Base-by-base conservation (phyloP, 352 stramenopile species). In the Globisporangium apiculatum region DNA sequence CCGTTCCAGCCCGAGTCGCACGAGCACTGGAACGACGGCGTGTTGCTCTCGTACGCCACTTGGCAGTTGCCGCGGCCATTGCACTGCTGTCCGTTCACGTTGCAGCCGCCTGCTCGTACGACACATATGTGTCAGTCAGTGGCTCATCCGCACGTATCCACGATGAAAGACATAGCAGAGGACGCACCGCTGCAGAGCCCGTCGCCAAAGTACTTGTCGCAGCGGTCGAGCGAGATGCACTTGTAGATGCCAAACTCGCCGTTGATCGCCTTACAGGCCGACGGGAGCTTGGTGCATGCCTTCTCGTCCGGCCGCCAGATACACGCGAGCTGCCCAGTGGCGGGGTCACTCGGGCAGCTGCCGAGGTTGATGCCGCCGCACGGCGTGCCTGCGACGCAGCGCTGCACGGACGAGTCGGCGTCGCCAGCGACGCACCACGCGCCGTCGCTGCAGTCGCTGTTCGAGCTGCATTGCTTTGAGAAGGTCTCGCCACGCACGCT, bases 361-460 rank as follows among this genome's bases (percentile, higher is more conserved):
- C 84, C 84, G 14, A 67, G 57, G 8, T 58, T 48, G 2, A 58
- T 56, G 43, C 78, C 84, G 58, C 76, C 73, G 60, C 84, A 94
- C 7, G 65, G 71, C 17, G 71, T 46, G 35, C 77, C 78, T 0
- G 73, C 67, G 48, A 94, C 84, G 55, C 84, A 94, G 36, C 71
- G 69, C 70, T 92, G 84, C 35, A 94, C 74, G 15, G 76, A 38
- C 9, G 59, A 55, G 38, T 62, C 65, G 36, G 82, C 83, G 64
- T 89, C 82, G 46, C 84, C 84, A 4, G 82, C 84, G 62, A 94
- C 79, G 55, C 84, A 94, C 55, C 69, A 83, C 37, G 83, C 82
- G 49, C 75, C 82, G 18, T 73, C 66, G 2, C 53, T 55, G 56
- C 84, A 94, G 65, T 94, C 84, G 14, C 46, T 60, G 24, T 81